Percentiles rank a stretch among this genome's conserved stretches.
Conservation (phyloP, 192 early-diverging fungal genomes). For the Linnemannia hyalina region DNA sequence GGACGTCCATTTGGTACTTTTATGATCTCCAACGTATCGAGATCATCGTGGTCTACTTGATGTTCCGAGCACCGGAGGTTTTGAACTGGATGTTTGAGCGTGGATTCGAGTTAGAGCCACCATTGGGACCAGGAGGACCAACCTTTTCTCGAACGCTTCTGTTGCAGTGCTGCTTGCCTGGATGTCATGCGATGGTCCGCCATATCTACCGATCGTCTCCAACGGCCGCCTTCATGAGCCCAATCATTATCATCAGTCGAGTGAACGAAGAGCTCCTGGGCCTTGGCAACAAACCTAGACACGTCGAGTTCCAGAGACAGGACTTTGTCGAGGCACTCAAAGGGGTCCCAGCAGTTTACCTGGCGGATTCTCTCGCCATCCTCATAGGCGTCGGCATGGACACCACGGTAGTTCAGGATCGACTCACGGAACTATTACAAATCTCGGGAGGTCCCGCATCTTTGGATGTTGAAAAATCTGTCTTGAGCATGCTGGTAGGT, state of each 20-base stretch:
- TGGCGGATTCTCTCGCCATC: slow-evolving; percentile 9
- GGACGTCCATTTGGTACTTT: slow-evolving; percentile 49
- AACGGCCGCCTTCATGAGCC: background rate
- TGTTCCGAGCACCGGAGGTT: slow-evolving; percentile 22
- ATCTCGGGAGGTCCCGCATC: slow-evolving; percentile 22
- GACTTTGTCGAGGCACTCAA: slow-evolving; percentile 30
- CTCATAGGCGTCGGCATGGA: slow-evolving; percentile 40
- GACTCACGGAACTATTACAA: slow-evolving; percentile 27
- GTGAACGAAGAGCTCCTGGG: slow-evolving; percentile 35
- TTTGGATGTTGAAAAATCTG: slow-evolving; percentile 14
- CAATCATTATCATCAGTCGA: background rate
- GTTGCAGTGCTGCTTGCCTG: slow-evolving; percentile 37
- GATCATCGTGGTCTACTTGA: slow-evolving; percentile 40
- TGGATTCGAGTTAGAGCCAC: slow-evolving; percentile 22
- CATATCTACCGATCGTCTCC: slow-evolving; percentile 14
- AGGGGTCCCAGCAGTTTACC: background rate
- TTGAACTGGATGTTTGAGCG: slow-evolving; percentile 39
- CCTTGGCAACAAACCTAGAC: slow-evolving; percentile 23
- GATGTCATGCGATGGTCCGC: slow-evolving; percentile 42
- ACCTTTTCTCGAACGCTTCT: slow-evolving; percentile 21
- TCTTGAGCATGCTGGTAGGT: slow-evolving; percentile 21
- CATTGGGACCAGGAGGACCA: background rate
- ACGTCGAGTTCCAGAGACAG: slow-evolving; percentile 18
- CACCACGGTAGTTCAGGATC: slow-evolving; percentile 25
- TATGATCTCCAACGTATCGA: slow-evolving; percentile 41